Percentiles rank a stretch among this genome's conserved stretches.
Evolutionary conservation across 176 grass and related monocot species (phyloP).

Genomic region (Oryza rufipogon): DNA sequence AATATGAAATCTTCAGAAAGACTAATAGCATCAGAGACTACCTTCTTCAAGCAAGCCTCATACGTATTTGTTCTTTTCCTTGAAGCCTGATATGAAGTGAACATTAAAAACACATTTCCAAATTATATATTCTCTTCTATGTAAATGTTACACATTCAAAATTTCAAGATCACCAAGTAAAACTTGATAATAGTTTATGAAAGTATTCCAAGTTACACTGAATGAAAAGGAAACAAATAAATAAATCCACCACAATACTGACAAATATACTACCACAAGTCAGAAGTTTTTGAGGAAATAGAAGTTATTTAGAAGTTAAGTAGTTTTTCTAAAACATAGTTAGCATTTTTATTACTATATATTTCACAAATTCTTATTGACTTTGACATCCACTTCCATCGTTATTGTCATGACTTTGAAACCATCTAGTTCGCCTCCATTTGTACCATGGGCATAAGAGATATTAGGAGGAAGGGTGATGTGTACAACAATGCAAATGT

Average conservation of each 20-base stretch:
- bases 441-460: too few relatives aligned
- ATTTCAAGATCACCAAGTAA: conserved; percentile 1
- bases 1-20: conserved; percentile 63
- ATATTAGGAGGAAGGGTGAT: not conserved
- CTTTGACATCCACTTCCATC: not conserved
- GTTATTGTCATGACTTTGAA: too few relatives aligned
- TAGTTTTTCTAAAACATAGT: not conserved
- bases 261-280: not conserved
- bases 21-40: conserved; percentile 46
- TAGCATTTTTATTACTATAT: not conserved
- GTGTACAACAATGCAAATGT: not conserved
- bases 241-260: not conserved
- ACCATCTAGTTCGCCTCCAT: too few relatives aligned
- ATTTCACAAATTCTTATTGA: not conserved
- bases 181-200: not conserved
- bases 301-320: not conserved
- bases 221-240: not conserved
- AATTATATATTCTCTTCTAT: conserved; percentile 5
- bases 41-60: conserved; percentile 36
- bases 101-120: conserved; percentile 22
- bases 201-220: not conserved
- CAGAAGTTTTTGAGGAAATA: not conserved
- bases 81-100: conserved; percentile 55
- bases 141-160: not conserved
- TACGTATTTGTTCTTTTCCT: conserved; percentile 43